Evolutionary conservation across 768 basidiomycete species (phyloP).

Genomic region (Calocybe gangraenosa): DNA sequence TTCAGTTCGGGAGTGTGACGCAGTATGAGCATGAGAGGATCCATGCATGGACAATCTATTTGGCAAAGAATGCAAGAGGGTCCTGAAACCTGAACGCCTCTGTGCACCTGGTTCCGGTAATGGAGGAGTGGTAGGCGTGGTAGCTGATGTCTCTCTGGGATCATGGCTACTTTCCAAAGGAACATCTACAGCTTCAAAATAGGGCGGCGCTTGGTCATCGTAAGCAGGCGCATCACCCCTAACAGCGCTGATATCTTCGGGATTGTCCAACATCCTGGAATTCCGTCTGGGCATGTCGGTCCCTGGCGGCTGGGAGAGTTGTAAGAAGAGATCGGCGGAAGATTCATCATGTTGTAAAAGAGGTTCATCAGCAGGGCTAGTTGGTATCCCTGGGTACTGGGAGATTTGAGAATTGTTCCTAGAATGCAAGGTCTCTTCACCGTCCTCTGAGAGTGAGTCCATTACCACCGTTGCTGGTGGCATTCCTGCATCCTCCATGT

Average conservation of each 20-base stretch:
- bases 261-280: constrained; percentile 25
- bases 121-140: constrained; percentile 14
- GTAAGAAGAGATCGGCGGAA: constrained; percentile 19
- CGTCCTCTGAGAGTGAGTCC: constrained; percentile 33
- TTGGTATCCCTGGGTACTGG: constrained; percentile 34
- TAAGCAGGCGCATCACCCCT: constrained; percentile 19
- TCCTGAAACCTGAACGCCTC: constrained; percentile 44
- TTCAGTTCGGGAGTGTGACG: constrained; percentile 25
- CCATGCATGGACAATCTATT: constrained; percentile 30
- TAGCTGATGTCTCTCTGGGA: constrained; percentile 9
- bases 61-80: constrained; percentile 30
- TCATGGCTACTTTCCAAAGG: background rate
- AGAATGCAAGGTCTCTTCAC: constrained; percentile 27
- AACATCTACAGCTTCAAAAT: constrained; percentile 49
- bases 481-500: constrained; percentile 50
- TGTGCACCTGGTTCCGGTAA: constrained; percentile 16
- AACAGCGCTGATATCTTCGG: constrained; percentile 26
- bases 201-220: constrained; percentile 47
- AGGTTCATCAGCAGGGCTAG: constrained; percentile 37
- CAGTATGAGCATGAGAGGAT: constrained; percentile 16
- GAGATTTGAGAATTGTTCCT: constrained; percentile 25
- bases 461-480: constrained; percentile 34
- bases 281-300: constrained; percentile 22
- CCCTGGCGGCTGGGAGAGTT: constrained; percentile 13
- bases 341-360: constrained; percentile 32